Conservation (phyloP, 2,329 filamentous ascomycete genomes). For the Diaporthe sp. region DNA sequence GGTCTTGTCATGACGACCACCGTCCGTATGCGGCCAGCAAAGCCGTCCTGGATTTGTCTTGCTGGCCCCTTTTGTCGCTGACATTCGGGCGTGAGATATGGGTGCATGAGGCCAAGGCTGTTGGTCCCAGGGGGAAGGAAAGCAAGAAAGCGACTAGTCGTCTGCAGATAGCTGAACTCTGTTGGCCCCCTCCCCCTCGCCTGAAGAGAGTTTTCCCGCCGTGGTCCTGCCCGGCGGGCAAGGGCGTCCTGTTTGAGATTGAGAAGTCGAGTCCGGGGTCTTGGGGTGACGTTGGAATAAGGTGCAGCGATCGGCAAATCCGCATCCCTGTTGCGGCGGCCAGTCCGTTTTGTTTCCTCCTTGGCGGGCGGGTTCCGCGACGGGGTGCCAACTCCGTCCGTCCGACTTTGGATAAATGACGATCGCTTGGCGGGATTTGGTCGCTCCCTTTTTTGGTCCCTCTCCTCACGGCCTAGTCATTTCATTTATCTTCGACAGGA, state of each 20-base stretch:
- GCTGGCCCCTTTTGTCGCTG: background rate
- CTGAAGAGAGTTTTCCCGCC: background rate
- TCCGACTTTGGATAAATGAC: conserved; percentile 35
- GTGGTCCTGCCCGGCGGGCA: background rate
- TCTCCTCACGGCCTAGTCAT: background rate
- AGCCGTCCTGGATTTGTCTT: background rate
- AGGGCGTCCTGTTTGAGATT: conserved; percentile 20
- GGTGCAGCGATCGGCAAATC: conserved; percentile 7
- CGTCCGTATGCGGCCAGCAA: background rate
- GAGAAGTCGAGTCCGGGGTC: background rate
- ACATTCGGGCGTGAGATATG: too few relatives aligned
- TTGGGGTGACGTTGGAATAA: conserved; percentile 26
- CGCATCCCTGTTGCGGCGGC: conserved; percentile 2
- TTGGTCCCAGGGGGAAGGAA: background rate
- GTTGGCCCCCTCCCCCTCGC: background rate
- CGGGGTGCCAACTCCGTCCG: conserved; percentile 19
- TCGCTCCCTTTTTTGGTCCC: background rate
- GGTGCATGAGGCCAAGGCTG: conserved; percentile 22
- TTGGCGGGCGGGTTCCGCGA: background rate
- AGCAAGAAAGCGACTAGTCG: conserved; percentile 11
- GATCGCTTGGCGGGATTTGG: conserved; percentile 22
- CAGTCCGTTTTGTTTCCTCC: conserved; percentile 8
- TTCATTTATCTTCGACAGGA: conserved; percentile 31
- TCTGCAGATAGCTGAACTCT: background rate
- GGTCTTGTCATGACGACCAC: background rate